These are phyloP conservation scores for Verbena officinalis DNA, from an alignment of 257 asterid species.

Conservation along the genomic window DNA sequence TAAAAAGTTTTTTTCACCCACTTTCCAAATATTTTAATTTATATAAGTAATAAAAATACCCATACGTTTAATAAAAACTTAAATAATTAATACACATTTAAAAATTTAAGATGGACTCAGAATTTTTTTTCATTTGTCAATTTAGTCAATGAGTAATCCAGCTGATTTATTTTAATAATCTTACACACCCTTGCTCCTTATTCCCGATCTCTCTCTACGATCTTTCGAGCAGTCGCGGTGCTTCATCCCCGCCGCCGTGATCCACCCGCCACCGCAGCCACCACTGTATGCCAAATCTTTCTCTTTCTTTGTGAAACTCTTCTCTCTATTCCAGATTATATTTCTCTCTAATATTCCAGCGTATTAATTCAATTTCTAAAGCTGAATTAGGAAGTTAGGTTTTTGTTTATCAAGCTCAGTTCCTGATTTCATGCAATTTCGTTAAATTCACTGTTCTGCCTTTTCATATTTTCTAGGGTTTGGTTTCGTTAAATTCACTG, in stretches of 20 bases:
- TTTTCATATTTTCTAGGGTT: background rate
- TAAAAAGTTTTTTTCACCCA: no score
- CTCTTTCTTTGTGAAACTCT: background rate
- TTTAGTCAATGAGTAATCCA: no score
- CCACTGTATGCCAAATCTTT: background rate
- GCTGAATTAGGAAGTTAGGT: slow-evolving; percentile 5
- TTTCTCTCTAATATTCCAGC: background rate
- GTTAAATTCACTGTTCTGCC: background rate
- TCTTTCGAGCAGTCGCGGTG: background rate
- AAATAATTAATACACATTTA: no score
- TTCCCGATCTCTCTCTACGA: slow-evolving; percentile 10
- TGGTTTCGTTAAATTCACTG: background rate
- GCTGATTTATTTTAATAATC: no score
- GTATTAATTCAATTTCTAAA: background rate
- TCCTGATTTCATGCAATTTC: slow-evolving; percentile 3
- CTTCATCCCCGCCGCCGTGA: slow-evolving; percentile 18
- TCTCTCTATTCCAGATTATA: background rate
- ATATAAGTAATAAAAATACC: no score
- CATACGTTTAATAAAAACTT: no score
- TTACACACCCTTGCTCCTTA: no score
- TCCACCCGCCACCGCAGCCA: background rate
- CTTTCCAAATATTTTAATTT: no score
- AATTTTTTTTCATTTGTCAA: no score
- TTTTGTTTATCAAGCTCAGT: background rate
- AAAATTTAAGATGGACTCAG: no score